Percentiles rank a stretch among this genome's conserved stretches.
Conservation (phyloP, 768 basidiomycete genomes). For the Xanthoconium purpureum region DNA sequence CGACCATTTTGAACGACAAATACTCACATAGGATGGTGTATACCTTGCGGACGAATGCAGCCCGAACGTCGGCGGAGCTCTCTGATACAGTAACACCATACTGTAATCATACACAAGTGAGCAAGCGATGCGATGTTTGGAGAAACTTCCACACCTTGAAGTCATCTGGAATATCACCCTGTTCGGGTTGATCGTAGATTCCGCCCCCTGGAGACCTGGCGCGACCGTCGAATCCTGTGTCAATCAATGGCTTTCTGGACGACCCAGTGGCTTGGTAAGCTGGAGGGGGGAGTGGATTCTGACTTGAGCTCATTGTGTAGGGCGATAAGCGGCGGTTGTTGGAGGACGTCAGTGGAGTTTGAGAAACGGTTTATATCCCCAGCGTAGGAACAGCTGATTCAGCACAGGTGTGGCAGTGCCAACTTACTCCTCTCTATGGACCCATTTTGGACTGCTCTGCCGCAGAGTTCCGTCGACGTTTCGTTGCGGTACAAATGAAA, state of each 20-base stretch:
- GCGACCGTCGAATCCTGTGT: constrained; percentile 37
- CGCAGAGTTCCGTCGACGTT: not conserved
- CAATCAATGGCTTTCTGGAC: constrained; percentile 34
- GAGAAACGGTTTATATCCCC: constrained; percentile 9
- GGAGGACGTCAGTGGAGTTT: constrained; percentile 6
- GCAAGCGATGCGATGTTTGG: not conserved
- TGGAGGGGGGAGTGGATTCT: constrained; percentile 60
- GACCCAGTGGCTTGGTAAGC: constrained; percentile 48
- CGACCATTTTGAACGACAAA: not conserved
- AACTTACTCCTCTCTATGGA: not conserved
- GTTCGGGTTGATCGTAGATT: constrained; percentile 71
- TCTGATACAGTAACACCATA: constrained; percentile 82
- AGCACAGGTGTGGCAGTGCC: constrained; percentile 24
- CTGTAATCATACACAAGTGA: constrained; percentile 35
- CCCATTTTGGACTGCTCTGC: constrained; percentile 1
- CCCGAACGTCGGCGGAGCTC: constrained; percentile 72
- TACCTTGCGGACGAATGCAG: constrained; percentile 88
- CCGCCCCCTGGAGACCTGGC: constrained; percentile 46
- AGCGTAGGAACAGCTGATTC: constrained; percentile 22
- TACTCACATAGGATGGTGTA: constrained; percentile 84
- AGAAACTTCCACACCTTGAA: constrained; percentile 67
- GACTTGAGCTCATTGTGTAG: constrained; percentile 49
- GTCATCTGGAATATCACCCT: constrained; percentile 83
- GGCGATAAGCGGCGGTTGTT: constrained; percentile 15
- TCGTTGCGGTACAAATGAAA: not conserved